Conservation (phyloP, 2,329 filamentous ascomycete genomes). For the Cercospora sp. region DNA sequence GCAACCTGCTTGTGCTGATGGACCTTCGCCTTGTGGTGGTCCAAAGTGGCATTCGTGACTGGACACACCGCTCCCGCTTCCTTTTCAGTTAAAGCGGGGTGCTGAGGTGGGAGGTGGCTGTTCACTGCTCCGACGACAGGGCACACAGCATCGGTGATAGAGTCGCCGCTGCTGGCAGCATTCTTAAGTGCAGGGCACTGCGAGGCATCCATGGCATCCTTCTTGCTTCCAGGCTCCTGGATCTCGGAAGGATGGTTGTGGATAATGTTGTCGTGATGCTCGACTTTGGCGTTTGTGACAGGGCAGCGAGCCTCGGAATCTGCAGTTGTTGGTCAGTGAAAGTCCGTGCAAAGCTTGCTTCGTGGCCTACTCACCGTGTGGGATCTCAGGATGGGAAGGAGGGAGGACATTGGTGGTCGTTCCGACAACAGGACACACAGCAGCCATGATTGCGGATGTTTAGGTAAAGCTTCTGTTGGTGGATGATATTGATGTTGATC, state of each 20-base stretch:
- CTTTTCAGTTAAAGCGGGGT: slow-evolving; percentile 44
- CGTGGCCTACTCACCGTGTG: slow-evolving; percentile 17
- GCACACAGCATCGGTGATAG: slow-evolving; percentile 47
- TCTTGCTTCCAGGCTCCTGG: slow-evolving; percentile 30
- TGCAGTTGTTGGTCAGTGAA: not conserved
- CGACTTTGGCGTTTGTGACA: slow-evolving; percentile 48
- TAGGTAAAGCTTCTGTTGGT: not conserved
- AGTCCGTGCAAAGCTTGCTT: not conserved
- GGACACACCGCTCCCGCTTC: slow-evolving; percentile 45
- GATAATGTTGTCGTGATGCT: slow-evolving; percentile 47
- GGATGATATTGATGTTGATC: not conserved
- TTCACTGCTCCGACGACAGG: slow-evolving; percentile 48
- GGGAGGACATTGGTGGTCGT: slow-evolving; percentile 48
- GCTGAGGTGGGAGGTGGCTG: slow-evolving; percentile 45
- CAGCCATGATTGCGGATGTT: slow-evolving; percentile 17
- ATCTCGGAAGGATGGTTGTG: slow-evolving; percentile 45
- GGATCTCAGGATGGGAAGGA: slow-evolving; percentile 44
- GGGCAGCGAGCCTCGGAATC: slow-evolving; percentile 49
- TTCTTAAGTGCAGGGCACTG: slow-evolving; percentile 47
- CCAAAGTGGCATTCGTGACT: slow-evolving; percentile 48
- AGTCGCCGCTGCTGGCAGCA: slow-evolving; percentile 41
- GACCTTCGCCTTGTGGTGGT: slow-evolving; percentile 48
- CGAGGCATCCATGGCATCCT: slow-evolving; percentile 39
- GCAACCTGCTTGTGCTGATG: slow-evolving; percentile 44
- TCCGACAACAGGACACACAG: slow-evolving; percentile 30